Evolutionary conservation across 2,329 filamentous ascomycete species (phyloP).

Genomic region (Helicocarpus griseus): DNA sequence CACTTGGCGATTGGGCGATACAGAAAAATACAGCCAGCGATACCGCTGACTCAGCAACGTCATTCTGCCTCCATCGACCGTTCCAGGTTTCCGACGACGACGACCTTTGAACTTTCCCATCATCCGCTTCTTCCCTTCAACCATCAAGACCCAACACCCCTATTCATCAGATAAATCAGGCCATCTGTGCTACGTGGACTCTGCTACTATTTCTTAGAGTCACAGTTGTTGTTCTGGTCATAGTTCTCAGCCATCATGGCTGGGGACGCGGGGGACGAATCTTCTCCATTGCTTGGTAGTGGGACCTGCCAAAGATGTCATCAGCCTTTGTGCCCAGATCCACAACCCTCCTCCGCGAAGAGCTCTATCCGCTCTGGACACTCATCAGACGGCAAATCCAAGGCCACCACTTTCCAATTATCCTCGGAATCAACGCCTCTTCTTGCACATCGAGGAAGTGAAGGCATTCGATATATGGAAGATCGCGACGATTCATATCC

Average conservation of each 20-base stretch:
- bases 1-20: too few species aligned
- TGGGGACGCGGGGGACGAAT: conserved; percentile 7
- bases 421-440: conserved; percentile 37
- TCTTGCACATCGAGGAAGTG: conserved; percentile 26
- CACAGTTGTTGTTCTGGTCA: background rate
- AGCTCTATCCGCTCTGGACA: conserved; percentile 15
- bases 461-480: conserved; percentile 18
- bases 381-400: conserved; percentile 13
- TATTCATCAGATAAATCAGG: too few species aligned
- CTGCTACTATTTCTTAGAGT: background rate
- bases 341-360: background rate
- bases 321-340: too few species aligned
- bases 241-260: conserved; percentile 7
- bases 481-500: conserved; percentile 14
- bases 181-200: background rate
- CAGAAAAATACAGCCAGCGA: too few species aligned
- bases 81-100: too few species aligned
- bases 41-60: too few species aligned
- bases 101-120: too few species aligned
- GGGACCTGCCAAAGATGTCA: background rate
- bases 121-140: too few species aligned
- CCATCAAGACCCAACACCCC: too few species aligned
- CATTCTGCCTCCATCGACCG: too few species aligned
- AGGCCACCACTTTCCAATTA: conserved; percentile 22
- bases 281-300: conserved; percentile 3